phyloP scores from a whole-genome alignment of 169 alveolate genomes.

The Perkinsus olseni region DNA sequence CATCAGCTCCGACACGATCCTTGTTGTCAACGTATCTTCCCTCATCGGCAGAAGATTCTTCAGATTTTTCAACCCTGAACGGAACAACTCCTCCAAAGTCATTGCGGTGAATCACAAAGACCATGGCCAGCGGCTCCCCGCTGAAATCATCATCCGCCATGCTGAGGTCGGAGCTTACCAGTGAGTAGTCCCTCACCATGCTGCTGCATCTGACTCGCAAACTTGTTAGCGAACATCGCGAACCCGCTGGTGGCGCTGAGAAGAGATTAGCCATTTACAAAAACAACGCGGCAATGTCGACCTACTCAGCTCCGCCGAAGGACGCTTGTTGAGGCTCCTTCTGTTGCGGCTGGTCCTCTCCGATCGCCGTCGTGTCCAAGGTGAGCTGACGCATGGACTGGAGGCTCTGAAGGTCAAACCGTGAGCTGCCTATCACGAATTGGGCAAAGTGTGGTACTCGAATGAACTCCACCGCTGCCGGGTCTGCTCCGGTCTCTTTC shows the following conservation, averaged over 20 bases:
- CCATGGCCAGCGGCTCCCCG: neutral
- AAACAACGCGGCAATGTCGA: too few species aligned
- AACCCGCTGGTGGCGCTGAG: neutral
- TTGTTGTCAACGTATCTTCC: slow-evolving; percentile 24
- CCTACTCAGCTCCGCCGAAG: neutral
- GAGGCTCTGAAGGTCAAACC: neutral
- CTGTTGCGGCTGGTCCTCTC: neutral
- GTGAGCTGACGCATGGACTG: neutral
- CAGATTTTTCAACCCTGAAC: neutral
- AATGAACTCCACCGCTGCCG: neutral
- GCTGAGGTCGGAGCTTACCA: neutral
- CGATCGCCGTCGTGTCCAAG: neutral
- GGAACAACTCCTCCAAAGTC: neutral
- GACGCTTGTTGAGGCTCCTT: neutral
- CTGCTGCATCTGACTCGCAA: slow-evolving; percentile 5
- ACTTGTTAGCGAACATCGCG: neutral
- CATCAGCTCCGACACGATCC: slow-evolving; percentile 25
- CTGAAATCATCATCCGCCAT: neutral
- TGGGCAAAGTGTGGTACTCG: neutral
- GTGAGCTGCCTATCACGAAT: neutral
- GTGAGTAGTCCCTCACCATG: neutral
- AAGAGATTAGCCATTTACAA: too few species aligned
- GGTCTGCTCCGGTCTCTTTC: neutral
- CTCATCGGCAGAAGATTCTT: slow-evolving; percentile 27
- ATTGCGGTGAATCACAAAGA: too few species aligned